These are phyloP conservation scores for Toxoplasma gondii DNA, from an alignment of 169 alveolate species.

Conservation along the genomic window DNA sequence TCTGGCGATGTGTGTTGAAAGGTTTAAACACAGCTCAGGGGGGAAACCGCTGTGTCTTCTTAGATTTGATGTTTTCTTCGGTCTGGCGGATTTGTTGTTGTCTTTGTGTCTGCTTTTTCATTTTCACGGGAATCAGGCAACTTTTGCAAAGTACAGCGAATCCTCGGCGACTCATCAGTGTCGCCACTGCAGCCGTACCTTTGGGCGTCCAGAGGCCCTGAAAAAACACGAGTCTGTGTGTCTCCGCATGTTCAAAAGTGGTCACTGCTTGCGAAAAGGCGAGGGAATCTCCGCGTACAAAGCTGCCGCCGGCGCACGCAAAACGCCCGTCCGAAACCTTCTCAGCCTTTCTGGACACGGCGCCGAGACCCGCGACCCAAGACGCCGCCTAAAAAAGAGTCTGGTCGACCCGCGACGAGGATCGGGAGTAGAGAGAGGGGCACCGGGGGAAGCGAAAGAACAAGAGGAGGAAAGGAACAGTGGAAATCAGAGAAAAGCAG, in stretches of 20 bases:
- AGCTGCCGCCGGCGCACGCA: background rate
- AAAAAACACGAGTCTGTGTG: constrained; percentile 64
- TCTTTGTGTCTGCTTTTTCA: too few species aligned
- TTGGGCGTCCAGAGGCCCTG: constrained; percentile 64
- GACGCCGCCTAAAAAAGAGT: too few species aligned
- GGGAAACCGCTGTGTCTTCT: too few species aligned
- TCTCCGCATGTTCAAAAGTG: constrained; percentile 60
- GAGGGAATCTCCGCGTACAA: constrained; percentile 3
- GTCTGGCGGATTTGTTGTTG: too few species aligned
- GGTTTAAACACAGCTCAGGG: too few species aligned
- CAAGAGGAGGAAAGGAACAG: background rate
- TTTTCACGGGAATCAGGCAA: constrained; percentile 33
- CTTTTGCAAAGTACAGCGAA: constrained; percentile 64
- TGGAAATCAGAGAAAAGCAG: background rate
- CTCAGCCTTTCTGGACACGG: too few species aligned
- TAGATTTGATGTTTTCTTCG: too few species aligned
- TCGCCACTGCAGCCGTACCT: constrained; percentile 68
- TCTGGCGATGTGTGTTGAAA: too few species aligned
- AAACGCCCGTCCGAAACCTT: background rate
- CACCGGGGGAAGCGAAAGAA: background rate
- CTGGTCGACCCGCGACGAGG: too few species aligned
- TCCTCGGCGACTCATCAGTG: constrained; percentile 47
- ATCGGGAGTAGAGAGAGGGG: too few species aligned
- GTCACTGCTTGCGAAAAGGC: constrained; percentile 27
- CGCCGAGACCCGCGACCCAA: too few species aligned